phyloP scores from a whole-genome alignment of 192 early-diverging fungal species.

The Lobosporangium transversale region DNA sequence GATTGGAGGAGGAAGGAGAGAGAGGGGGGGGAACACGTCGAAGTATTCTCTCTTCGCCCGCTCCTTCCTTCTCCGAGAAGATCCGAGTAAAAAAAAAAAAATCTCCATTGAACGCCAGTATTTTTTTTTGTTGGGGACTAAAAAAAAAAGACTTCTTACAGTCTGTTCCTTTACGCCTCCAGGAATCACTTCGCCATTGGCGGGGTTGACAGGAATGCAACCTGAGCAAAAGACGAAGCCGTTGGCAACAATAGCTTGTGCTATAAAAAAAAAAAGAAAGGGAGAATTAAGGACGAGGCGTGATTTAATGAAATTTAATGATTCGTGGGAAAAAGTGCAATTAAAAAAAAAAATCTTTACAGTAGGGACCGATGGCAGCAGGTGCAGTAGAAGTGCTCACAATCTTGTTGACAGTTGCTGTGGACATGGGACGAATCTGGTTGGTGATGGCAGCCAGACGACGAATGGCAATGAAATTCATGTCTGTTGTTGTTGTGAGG shows the following conservation, averaged over 20 bases:
- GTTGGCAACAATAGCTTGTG: slow-evolving; percentile 83
- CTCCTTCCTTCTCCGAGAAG: background rate
- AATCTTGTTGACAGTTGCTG: slow-evolving; percentile 49
- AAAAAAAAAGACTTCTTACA: slow-evolving; percentile 33
- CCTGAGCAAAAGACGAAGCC: slow-evolving; percentile 86
- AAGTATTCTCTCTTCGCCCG: too few species aligned
- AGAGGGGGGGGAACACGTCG: too few species aligned
- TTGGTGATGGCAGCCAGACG: slow-evolving; percentile 52
- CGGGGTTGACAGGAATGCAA: slow-evolving; percentile 78
- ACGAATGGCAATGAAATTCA: slow-evolving; percentile 43
- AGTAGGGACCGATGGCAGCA: slow-evolving; percentile 81
- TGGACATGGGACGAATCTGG: slow-evolving; percentile 26
- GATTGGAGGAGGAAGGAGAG: too few species aligned
- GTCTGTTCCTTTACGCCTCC: slow-evolving; percentile 80
- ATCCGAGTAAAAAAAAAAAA: too few species aligned
- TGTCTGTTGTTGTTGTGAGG: slow-evolving; percentile 1
- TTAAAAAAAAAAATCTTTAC: slow-evolving; percentile 44
- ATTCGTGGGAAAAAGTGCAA: background rate
- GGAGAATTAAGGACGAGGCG: slow-evolving; percentile 4
- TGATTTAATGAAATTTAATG: too few species aligned
- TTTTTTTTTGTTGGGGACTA: slow-evolving; percentile 17
- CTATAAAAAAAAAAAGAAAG: slow-evolving; percentile 33
- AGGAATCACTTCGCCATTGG: slow-evolving; percentile 77
- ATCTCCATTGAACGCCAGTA: too few species aligned
- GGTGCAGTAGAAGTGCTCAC: slow-evolving; percentile 71